These are phyloP conservation scores for Cronartium quercuum DNA, from an alignment of 1,284 basidiomycete genomes.

Conservation along the genomic window DNA sequence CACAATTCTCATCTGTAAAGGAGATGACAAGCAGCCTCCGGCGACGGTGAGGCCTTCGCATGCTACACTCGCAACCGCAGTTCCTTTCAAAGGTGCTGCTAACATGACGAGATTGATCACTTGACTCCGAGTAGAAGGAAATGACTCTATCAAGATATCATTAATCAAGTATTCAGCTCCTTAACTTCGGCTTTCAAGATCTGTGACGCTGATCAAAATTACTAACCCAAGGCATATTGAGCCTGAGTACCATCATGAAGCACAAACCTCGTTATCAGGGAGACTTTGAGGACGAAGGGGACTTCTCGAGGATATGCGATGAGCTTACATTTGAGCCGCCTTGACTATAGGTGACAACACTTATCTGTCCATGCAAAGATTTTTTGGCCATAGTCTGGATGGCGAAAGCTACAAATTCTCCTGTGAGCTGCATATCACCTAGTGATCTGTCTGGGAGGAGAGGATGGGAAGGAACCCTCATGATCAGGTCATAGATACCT, in stretches of 20 bases:
- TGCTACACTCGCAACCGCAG: neutral
- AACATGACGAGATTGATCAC: constrained; percentile 2
- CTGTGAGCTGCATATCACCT: constrained; percentile 46
- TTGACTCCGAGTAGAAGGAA: constrained; percentile 11
- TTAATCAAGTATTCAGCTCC: neutral
- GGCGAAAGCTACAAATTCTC: constrained; percentile 48
- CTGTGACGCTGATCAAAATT: neutral
- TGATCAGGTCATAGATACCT: too few species aligned
- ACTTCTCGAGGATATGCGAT: too few species aligned
- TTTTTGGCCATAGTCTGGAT: constrained; percentile 44
- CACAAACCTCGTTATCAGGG: too few species aligned
- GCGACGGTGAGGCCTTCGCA: neutral
- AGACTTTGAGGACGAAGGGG: too few species aligned
- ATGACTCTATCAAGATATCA: neutral
- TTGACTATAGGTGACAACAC: constrained; percentile 48
- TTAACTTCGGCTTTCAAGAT: neutral
- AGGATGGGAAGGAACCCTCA: neutral
- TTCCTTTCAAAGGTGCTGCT: constrained; percentile 18
- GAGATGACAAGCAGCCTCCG: constrained; percentile 17
- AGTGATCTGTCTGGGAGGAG: constrained; percentile 40
- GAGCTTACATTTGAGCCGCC: constrained; percentile 45
- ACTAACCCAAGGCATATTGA: constrained; percentile 23
- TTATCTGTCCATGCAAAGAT: constrained; percentile 46
- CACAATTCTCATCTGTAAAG: neutral
- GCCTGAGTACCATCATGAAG: neutral